Evolutionary conservation across 106 monocot species (phyloP).

Genomic region (Dendrobium nobile): DNA sequence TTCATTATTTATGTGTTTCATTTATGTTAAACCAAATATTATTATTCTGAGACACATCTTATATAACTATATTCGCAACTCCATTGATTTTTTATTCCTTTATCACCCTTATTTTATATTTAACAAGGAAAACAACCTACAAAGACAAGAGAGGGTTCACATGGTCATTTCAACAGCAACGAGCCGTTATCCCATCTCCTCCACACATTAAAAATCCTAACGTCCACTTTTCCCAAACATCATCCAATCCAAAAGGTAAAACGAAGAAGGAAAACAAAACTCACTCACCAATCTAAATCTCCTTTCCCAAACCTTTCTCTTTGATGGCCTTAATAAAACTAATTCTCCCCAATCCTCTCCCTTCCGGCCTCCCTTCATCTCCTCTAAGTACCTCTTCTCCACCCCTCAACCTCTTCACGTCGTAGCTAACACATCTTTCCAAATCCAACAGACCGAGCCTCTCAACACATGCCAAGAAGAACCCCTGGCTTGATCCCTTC

Average conservation of each 20-base stretch:
- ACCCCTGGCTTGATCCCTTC: constrained; percentile 92
- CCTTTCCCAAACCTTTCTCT: background rate
- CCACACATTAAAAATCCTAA: constrained; percentile 41
- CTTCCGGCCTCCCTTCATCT: background rate
- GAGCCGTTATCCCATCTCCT: constrained; percentile 20
- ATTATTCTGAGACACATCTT: no score
- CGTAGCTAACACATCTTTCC: background rate
- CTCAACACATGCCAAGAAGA: constrained; percentile 47
- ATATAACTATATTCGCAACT: no score
- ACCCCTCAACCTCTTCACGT: background rate
- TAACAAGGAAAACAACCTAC: no score
- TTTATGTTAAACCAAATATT: no score
- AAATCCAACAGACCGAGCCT: background rate
- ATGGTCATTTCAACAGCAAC: no score
- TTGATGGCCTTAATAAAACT: constrained; percentile 15
- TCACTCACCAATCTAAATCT: no score
- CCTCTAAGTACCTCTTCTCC: background rate
- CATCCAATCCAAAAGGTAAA: background rate
- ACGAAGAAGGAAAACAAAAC: background rate
- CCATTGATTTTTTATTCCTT: no score
- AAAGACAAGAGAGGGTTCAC: no score
- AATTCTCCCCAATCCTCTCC: constrained; percentile 5
- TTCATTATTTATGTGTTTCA: no score
- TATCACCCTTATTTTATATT: no score
- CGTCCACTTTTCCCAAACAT: constrained; percentile 5